A percentile compares a stretch with the other conserved stretches of the same genome.
phyloP scores from a whole-genome alignment of 495 filamentous ascomycete genomes.

The Lophiotrema nucula region DNA sequence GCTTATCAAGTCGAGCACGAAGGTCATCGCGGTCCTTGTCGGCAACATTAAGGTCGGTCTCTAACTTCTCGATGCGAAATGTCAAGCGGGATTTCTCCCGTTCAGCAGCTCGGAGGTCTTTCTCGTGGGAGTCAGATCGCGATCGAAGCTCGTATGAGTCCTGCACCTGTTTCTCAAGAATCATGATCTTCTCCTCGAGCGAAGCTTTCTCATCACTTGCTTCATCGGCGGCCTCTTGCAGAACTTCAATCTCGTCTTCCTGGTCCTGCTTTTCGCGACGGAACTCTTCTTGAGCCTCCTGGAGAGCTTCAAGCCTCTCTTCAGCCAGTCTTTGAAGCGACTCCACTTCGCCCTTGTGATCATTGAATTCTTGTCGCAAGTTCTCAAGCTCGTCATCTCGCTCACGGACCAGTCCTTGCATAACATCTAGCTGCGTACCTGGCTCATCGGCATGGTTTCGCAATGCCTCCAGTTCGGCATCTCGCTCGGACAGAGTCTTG shows the following conservation, averaged over 20 bases:
- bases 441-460: conserved; percentile 23
- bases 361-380: conserved; percentile 24
- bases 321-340: conserved; percentile 19
- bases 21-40: conserved; percentile 33
- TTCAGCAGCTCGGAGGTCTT: conserved; percentile 32
- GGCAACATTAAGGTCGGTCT: conserved; percentile 37
- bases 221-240: conserved; percentile 45
- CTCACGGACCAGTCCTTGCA: conserved; percentile 29
- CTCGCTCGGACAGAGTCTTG: conserved; percentile 17
- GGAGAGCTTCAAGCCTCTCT: conserved; percentile 14
- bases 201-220: conserved; percentile 44
- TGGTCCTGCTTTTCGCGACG: conserved; percentile 36
- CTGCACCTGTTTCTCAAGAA: conserved; percentile 56
- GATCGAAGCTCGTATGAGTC: conserved; percentile 25
- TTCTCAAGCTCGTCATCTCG: conserved; percentile 31
- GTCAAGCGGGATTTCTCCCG: conserved; percentile 33
- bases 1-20: conserved; percentile 34
- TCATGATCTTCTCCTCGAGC: conserved; percentile 54
- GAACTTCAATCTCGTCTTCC: conserved; percentile 47
- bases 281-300: conserved; percentile 13
- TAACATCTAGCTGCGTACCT: conserved; percentile 29
- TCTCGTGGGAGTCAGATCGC: conserved; percentile 29
- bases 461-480: conserved; percentile 26
- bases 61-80: conserved; percentile 26
- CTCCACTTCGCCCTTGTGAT: conserved; percentile 19